These are phyloP conservation scores for Hemileccinum rubropunctum DNA, from an alignment of 768 basidiomycete genomes.

Conservation along the genomic window DNA sequence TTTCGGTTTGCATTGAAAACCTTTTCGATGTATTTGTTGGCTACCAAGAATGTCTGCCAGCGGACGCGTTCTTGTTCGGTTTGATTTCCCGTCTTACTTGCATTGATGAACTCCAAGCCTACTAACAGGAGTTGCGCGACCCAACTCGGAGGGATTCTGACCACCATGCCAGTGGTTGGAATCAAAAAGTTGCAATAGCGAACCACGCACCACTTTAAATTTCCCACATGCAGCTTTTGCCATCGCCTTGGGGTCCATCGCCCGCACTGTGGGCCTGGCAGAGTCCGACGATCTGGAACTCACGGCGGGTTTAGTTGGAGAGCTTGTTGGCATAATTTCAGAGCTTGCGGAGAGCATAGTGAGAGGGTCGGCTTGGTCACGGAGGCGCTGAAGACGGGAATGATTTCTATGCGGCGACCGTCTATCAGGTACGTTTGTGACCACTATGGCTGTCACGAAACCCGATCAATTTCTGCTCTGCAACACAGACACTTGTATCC, in stretches of 20 bases:
- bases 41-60: conserved; percentile 57
- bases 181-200: background rate
- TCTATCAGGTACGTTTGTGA: too few species aligned
- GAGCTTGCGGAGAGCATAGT: conserved; percentile 74
- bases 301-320: conserved; percentile 75
- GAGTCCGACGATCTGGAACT: conserved; percentile 90
- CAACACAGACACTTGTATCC: too few species aligned
- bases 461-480: too few species aligned
- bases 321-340: conserved; percentile 84
- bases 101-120: conserved; percentile 77
- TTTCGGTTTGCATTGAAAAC: conserved; percentile 76
- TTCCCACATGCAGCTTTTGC: conserved; percentile 89
- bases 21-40: conserved; percentile 68
- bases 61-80: conserved; percentile 48
- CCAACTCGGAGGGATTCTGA: conserved; percentile 76
- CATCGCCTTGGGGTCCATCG: conserved; percentile 75
- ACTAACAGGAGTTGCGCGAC: conserved; percentile 82
- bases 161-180: background rate
- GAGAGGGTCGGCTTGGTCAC: too few species aligned
- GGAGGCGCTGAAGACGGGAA: too few species aligned
- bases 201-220: conserved; percentile 69
- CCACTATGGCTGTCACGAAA: too few species aligned
- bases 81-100: conserved; percentile 68
- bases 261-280: conserved; percentile 96
- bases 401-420: too few species aligned